Evolutionary conservation across 2,329 filamentous ascomycete species (phyloP), one percentile per base, ranked within the genome.

Genomic region (Cercospora berteroae): DNA sequence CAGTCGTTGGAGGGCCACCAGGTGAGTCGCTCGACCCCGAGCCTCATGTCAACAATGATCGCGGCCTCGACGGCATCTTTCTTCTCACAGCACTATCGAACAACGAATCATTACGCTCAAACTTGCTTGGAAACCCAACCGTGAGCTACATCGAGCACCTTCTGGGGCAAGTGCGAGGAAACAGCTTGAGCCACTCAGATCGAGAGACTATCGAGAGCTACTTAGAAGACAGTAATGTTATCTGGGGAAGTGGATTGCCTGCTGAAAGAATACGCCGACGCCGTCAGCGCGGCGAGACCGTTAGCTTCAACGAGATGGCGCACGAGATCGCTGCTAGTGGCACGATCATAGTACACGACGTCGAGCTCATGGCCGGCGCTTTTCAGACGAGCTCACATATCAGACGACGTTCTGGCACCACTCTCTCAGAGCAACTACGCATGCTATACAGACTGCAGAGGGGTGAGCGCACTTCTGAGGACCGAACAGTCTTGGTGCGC

Each of bases 301-400:
- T 71, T 36, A 61, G 64, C 2, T 73, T 73, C 39, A 63, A 42
- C 4, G 61, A 68, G 8, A 64, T 70, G 33, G 66, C 68, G n/a
- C 59, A 59, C 13, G 64, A 69, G 5, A 63, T 67, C 44, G 65
- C 68, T 18, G 48, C 27, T 10, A 59, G 59, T 13, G 65, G 66
- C 4, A 64, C 67, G 2, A 44, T 64, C 59, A 63, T 69, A 4
- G 59, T 72, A 5, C 70, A 73, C 56, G 70, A 74, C 36, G 67
- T 74, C 25, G 76, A 78, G 55, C 56, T 74, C 42, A 74, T 77
- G 74, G 75, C 75, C 4, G 74, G 77, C 29, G 70, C 69, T 9
- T 78, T 73, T 61, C 71, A 74, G 55, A 74, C 73, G 70, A 76
- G 74, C 36, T 66, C 70, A 8, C 67, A 71, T 27, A 44, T 78